Base-by-base conservation (phyloP, 306 rosid genomes). In the Heteromeles arbutifolia region DNA sequence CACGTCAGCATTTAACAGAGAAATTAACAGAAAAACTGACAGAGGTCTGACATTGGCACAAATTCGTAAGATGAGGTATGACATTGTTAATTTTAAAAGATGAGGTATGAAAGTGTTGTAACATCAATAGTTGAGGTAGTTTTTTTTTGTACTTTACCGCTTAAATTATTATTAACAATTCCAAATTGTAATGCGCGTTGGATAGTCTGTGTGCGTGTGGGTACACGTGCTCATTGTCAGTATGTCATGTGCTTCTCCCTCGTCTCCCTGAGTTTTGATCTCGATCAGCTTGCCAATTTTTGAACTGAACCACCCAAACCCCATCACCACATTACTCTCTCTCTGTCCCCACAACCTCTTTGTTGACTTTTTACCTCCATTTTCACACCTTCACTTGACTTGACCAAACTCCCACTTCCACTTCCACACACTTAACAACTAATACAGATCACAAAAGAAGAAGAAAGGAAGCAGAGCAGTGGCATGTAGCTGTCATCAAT, bases 401-500 rank as follows among this genome's bases (percentile, higher is more conserved):
- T 31, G 41, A 29, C 43, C 22, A 41, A 41, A 41, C 12, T 41
- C 44, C 44, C 44, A 14, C 2, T 17, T 29, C 41, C 43, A 15
- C 7, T 26, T 63, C 31, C 21, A 37, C 39, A 17, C 17, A 63
- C 67, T 61, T 26, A 12, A 7, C 26, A 56, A 37, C 41, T 1
- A n/a, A 21, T 21, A 28, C 39, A 63, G 6, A 29, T 8, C 44
- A 41, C 44, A 18, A 29, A 15, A 63, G 14, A 29, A 31, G 32
- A 63, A 63, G 11, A 31, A 63, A 63, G 67, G 14, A 63, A 17
- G 41, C 67, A 63, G n/a, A 5, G 39, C 61, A 24, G 61, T 70
- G 74, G 74, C 58, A 77, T 77, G 74, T 77, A 77, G 80, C 74
- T 4, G 59, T 69, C 79, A 61, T 12, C 79, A 81, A 83, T 83